These are phyloP conservation scores for Cubamyces lactineus DNA, from an alignment of 768 basidiomycete genomes.

Conservation along the genomic window DNA sequence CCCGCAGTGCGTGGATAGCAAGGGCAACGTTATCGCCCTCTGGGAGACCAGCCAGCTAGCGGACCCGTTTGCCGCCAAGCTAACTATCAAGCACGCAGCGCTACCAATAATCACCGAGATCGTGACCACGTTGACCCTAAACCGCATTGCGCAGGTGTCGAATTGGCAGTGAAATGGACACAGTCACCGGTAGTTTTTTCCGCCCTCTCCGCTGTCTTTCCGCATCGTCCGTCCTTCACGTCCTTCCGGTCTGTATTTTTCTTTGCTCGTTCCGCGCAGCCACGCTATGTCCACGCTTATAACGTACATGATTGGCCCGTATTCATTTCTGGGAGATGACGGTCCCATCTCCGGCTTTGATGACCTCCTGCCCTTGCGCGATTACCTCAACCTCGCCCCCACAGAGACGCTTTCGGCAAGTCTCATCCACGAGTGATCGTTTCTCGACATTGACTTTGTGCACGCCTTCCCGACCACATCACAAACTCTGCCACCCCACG, in stretches of 20 bases:
- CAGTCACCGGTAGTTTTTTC: conserved; percentile 13
- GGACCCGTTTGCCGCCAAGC: conserved; percentile 59
- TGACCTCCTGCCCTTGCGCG: conserved; percentile 5
- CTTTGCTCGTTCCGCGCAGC: conserved; percentile 1
- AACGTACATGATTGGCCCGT: conserved; percentile 27
- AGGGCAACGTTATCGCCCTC: conserved; percentile 55
- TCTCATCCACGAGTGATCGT: conserved; percentile 13
- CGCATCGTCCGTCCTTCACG: background rate
- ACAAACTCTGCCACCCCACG: conserved; percentile 18
- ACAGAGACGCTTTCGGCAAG: conserved; percentile 14
- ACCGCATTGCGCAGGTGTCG: conserved; percentile 66
- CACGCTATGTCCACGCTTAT: conserved; percentile 23
- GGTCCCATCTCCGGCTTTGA: conserved; percentile 2
- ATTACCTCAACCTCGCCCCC: conserved; percentile 11
- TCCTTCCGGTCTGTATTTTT: background rate
- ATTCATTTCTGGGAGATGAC: conserved; percentile 19
- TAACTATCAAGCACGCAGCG: conserved; percentile 60
- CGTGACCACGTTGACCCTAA: conserved; percentile 72
- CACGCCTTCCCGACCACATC: conserved; percentile 16
- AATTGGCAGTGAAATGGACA: conserved; percentile 47
- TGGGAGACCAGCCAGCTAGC: conserved; percentile 68
- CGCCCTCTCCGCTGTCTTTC: background rate
- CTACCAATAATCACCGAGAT: conserved; percentile 75
- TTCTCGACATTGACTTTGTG: conserved; percentile 16
- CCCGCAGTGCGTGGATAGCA: conserved; percentile 64